These are phyloP conservation scores for Rhodotorula taiwanensis DNA, from an alignment of 768 basidiomycete genomes.

Conservation along the genomic window DNA sequence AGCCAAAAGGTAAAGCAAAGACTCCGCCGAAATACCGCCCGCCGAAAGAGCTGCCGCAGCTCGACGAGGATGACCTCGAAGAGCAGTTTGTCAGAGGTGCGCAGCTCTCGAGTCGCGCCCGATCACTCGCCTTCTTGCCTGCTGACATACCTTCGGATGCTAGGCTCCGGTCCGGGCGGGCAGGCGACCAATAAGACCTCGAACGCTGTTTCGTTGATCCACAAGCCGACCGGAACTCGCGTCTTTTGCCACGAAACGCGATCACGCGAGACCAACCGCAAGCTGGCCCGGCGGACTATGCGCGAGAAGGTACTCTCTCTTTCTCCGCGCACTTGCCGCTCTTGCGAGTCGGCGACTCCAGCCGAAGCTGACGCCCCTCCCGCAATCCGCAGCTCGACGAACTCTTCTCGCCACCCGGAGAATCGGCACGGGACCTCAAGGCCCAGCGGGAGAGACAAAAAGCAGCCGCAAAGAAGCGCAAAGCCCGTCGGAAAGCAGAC, in stretches of 20 bases:
- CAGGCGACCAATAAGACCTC: slow-evolving; percentile 34
- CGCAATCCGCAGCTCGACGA: slow-evolving; percentile 13
- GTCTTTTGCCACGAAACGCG: slow-evolving; percentile 31
- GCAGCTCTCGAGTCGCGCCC: background rate
- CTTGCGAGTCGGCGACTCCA: too few relatives aligned
- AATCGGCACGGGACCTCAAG: slow-evolving; percentile 5
- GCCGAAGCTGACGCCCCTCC: too few relatives aligned
- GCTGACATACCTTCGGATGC: background rate
- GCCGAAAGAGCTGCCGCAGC: slow-evolving; percentile 19
- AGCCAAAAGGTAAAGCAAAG: slow-evolving; percentile 12
- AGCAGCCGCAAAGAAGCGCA: slow-evolving; percentile 27
- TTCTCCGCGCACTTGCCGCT: too few relatives aligned
- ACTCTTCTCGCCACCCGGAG: slow-evolving; percentile 6
- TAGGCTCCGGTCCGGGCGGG: slow-evolving; percentile 26
- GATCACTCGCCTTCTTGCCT: too few relatives aligned
- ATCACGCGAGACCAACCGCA: slow-evolving; percentile 16
- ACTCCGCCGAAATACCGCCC: slow-evolving; percentile 14
- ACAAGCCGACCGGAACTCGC: slow-evolving; percentile 15
- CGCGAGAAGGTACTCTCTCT: slow-evolving; percentile 8
- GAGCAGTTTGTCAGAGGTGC: slow-evolving; percentile 31
- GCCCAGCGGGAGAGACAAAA: slow-evolving; percentile 17
- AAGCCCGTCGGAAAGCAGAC: slow-evolving; percentile 1
- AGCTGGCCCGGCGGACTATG: slow-evolving; percentile 18
- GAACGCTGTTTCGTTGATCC: slow-evolving; percentile 21
- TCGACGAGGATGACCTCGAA: slow-evolving; percentile 20